Base-by-base conservation (phyloP, 371 early-diverging fungal genomes). In the Homolaphlyctis polyrhiza region DNA sequence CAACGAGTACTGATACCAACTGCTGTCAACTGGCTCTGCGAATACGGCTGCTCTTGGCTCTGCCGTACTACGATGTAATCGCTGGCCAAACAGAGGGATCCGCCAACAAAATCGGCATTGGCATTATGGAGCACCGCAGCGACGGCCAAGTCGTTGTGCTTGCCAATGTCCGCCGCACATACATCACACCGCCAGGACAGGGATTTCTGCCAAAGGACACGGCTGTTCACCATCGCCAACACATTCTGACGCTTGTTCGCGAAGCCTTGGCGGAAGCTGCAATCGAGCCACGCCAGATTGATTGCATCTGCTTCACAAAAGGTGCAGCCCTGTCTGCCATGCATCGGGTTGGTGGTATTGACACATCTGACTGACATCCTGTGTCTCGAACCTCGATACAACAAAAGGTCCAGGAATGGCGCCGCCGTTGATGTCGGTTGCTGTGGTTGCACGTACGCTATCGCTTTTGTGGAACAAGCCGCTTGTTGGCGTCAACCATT, bases 61-160 rank as follows among this genome's bases (percentile, higher is more conserved):
- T 55, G 55, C 3, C 30, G 16, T 45, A 55, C 13, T 4, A 25
- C 13, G 2, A 4, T 33, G 30, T 27, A 3, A 4, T 25, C 14
- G 35, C 6, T 11, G 5, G 28, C 47, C 3, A 11, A 28, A 11
- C 61, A 68, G 99, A 99, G 84, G 98, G 99, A 23, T 95, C 95
- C 25, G 99, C 99, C 43, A 99, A 99, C 86, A 99, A 99, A 78
- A 81, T 99, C 34, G 99, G 99, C 34, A 87, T 99, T 25, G 99
- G 99, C 4, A 91, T 99, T 66, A 90, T 99, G 60, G 80, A 84
- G 50, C 96, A 97, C 71, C 57, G 68, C 2, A 48, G n/a, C 1
- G 61, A 77, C 78, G 70, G 82, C 71, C 49, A 70, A 21, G 64
- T 62, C 45, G 25, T 35, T 78, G 87, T 96, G 21, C 85, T 99